Base-by-base conservation (phyloP, 345 rosid genomes). In the Stellera chamaejasme region DNA sequence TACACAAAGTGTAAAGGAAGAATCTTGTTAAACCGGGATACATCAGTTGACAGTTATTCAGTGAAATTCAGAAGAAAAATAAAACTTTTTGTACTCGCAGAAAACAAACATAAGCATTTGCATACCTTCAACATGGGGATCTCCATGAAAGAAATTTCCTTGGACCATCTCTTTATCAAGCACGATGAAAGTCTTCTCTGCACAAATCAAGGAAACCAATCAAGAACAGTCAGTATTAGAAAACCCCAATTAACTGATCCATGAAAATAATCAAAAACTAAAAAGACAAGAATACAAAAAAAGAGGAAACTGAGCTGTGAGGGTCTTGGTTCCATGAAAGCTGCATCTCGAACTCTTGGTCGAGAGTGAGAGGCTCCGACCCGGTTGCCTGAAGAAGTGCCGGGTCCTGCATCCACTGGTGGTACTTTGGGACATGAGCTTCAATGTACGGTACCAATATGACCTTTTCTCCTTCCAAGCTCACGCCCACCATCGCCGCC, bases 141-240 rank as follows among this genome's bases (percentile, higher is more conserved):
- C 67, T 10, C 91, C 91, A 67, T 73, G 86, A 72, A 63, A 64
- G 55, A 81, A 75, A 36, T 70, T 68, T 50, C 85, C 88, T 23
- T 72, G 63, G 0, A 87, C 46, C 62, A 84, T 52, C 43, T 79
- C 90, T 72, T 80, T 89, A 68, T 89, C 92, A 69, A 93, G 63
- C 16, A 89, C 79, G 68, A 93, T 89, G 71, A 93, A 89, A 58
- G 97, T 93, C 59, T 82, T 65, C 78, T 93, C 96, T 93, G 94
- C 69, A 19, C 23, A 19, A 19, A 19, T 19, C 23, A 19, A 19
- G 23, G 23, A 19, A 19, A 19, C 23, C 23, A 19, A 19, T 19
- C 23, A 19, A 19, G 23, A 19, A 19, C 23, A 19, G 1, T 19
- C 23, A 19, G 23, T 19, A 19, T 19, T 19, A 19, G 1, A 59